These are phyloP conservation scores for Maudiozyma barnettii DNA, from an alignment of 805 yeast genomes.

Conservation along the genomic window DNA sequence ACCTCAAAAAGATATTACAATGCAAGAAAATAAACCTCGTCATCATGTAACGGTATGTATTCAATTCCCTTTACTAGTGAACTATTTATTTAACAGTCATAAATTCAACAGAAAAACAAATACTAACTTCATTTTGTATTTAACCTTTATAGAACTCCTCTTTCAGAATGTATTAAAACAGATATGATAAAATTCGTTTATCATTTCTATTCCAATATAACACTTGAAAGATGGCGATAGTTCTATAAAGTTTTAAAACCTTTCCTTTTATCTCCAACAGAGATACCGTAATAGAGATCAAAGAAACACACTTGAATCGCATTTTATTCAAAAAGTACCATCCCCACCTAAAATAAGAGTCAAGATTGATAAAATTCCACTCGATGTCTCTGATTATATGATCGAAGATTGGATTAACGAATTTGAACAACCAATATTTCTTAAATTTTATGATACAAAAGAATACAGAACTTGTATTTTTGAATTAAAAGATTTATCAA, in stretches of 20 bases:
- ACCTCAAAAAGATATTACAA: not conserved
- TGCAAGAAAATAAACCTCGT: not conserved
- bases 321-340: slow-evolving; percentile 9
- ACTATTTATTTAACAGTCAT: no score
- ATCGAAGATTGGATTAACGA: slow-evolving; percentile 28
- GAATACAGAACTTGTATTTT: slow-evolving; percentile 24
- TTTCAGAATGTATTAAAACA: no score
- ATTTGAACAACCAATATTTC: slow-evolving; percentile 14
- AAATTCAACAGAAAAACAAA: no score
- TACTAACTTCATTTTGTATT: no score
- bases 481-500: slow-evolving; percentile 15
- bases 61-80: not conserved
- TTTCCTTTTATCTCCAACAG: no score
- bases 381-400: slow-evolving; percentile 24
- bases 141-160: no score
- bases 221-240: no score
- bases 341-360: slow-evolving; percentile 17
- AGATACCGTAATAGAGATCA: slow-evolving; percentile 29
- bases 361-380: slow-evolving; percentile 18
- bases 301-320: slow-evolving; percentile 22
- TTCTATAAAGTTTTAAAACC: no score
- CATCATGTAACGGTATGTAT: not conserved
- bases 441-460: slow-evolving; percentile 20
- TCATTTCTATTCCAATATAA: no score
- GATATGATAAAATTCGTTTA: no score